phyloP scores from a whole-genome alignment of 2,329 filamentous ascomycete species.

The Verticillium nubilum region DNA sequence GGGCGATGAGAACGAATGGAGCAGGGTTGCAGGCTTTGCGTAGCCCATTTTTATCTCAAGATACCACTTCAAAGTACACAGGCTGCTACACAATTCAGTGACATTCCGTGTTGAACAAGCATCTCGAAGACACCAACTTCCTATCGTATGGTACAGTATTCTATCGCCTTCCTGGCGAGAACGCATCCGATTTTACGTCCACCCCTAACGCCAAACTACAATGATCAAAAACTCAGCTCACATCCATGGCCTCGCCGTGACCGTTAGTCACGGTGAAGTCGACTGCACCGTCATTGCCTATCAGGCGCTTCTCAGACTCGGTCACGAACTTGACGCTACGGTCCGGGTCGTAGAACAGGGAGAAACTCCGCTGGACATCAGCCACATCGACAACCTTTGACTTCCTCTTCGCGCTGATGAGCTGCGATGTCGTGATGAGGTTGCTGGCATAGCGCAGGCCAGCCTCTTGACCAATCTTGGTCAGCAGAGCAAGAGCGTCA shows the following conservation, averaged over 20 bases:
- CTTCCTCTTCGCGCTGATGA: conserved; percentile 80
- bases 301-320: conserved; percentile 88
- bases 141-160: conserved; percentile 10
- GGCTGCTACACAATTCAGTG: not conserved
- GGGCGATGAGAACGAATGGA: conserved; percentile 52
- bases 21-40: conserved; percentile 41
- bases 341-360: conserved; percentile 85
- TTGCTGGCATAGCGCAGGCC: conserved; percentile 96
- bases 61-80: not conserved
- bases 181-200: not conserved
- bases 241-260: conserved; percentile 47
- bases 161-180: conserved; percentile 9
- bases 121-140: not conserved
- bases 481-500: conserved; percentile 85
- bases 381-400: conserved; percentile 78
- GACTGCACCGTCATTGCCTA: conserved; percentile 79
- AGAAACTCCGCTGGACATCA: conserved; percentile 90
- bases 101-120: not conserved
- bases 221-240: conserved; percentile 27
- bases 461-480: conserved; percentile 91
- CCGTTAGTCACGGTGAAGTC: conserved; percentile 56
- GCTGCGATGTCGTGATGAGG: conserved; percentile 88
- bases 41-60: not conserved
- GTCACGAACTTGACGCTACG: conserved; percentile 87
- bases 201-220: conserved; percentile 8